A percentile compares a stretch with the other conserved stretches of the same genome.
Conservation (phyloP, 78 protist genomes). For the Guillardia theta region DNA sequence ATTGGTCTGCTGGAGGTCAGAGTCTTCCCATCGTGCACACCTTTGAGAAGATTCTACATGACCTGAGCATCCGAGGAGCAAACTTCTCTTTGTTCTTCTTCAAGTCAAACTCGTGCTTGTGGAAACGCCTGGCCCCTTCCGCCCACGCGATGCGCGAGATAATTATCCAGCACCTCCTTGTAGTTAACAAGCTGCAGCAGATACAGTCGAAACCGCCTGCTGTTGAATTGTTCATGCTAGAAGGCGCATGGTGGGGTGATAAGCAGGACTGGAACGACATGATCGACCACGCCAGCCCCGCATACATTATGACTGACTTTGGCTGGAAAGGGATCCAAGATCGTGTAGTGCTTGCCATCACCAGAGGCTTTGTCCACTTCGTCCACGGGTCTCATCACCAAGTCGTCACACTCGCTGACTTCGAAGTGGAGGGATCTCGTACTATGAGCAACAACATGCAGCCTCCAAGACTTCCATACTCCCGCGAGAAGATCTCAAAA, state of each 20-base stretch:
- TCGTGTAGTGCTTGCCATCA: not conserved
- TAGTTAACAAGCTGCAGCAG: not conserved
- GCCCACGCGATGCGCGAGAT: not conserved
- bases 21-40: not conserved
- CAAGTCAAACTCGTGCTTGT: not conserved
- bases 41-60: not conserved
- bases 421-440: not conserved
- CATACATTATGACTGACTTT: not conserved
- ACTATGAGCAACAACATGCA: not conserved
- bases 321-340: not conserved
- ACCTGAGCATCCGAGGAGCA: not conserved
- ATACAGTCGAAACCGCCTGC: not conserved
- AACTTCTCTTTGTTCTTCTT: not conserved
- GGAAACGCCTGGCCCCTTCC: not conserved
- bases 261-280: not conserved
- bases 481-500: not conserved
- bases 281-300: not conserved
- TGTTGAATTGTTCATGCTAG: not conserved
- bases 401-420: not conserved
- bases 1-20: not conserved
- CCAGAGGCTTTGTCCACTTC: not conserved
- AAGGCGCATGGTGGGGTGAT: not conserved
- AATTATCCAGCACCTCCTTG: not conserved
- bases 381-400: not conserved
- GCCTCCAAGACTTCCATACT: not conserved